These are phyloP conservation scores for Gleditsia sinensis DNA, from an alignment of 306 rosid species.

Conservation along the genomic window DNA sequence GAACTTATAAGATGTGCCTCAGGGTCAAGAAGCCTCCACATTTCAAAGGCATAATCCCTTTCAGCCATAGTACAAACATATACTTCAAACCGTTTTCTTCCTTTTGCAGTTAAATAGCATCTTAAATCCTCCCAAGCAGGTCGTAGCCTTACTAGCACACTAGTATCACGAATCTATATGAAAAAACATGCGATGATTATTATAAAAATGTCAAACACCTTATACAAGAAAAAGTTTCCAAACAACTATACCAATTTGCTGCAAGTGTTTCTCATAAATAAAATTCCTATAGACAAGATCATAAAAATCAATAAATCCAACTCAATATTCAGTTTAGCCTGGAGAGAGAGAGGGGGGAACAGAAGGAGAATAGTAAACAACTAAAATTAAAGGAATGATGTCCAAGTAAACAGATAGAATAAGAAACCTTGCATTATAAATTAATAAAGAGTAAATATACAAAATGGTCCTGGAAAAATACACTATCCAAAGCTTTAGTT, in stretches of 20 bases:
- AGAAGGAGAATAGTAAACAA: background rate
- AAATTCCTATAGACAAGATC: background rate
- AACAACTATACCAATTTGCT: background rate
- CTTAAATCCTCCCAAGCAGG: constrained; percentile 88
- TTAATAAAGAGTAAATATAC: no score
- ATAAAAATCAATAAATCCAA: no score
- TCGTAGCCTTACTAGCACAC: constrained; percentile 78
- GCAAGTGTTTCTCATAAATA: background rate
- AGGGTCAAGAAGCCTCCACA: constrained; percentile 91
- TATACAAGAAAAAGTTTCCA: background rate
- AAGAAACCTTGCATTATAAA: background rate
- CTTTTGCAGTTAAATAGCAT: constrained; percentile 73
- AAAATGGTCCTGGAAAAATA: no score
- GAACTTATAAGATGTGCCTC: constrained; percentile 66
- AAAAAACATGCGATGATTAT: constrained; percentile 8
- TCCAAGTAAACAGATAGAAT: background rate
- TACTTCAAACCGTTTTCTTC: constrained; percentile 84
- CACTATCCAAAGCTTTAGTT: no score
- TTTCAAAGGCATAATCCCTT: constrained; percentile 80
- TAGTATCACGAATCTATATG: constrained; percentile 71
- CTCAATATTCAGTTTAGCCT: background rate
- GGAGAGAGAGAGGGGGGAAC: background rate
- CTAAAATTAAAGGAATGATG: background rate
- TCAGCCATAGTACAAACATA: constrained; percentile 87
- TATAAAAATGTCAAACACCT: background rate